Conservation (phyloP, 163 green algal species). For the Scenedesmus sp. region DNA sequence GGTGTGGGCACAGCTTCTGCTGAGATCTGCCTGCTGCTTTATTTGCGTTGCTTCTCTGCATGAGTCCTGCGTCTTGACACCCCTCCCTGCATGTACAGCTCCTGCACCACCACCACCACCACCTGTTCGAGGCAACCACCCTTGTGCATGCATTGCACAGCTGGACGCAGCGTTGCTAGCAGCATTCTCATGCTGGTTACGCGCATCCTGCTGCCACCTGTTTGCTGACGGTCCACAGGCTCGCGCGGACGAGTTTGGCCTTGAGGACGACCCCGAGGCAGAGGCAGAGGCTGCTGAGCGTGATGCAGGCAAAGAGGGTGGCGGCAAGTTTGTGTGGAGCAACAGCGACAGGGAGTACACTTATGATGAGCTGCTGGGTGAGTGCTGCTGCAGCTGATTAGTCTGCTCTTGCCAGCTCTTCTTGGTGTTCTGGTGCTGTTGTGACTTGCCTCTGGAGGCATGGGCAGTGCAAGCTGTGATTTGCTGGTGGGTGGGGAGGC, state of each 20-base stretch:
- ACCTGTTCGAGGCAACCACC: too few species aligned
- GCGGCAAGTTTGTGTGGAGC: conserved; percentile 90
- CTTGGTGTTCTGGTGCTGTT: too few species aligned
- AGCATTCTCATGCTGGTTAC: too few species aligned
- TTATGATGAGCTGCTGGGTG: conserved; percentile 97
- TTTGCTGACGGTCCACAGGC: not conserved
- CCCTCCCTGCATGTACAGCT: too few species aligned
- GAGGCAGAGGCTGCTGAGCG: conserved; percentile 60
- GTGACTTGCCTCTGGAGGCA: too few species aligned
- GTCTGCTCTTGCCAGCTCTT: too few species aligned
- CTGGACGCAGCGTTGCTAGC: too few species aligned
- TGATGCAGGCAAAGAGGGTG: conserved; percentile 48
- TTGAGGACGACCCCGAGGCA: conserved; percentile 52
- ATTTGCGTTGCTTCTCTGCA: not conserved
- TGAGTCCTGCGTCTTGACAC: too few species aligned
- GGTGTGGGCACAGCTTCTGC: too few species aligned
- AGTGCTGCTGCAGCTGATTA: not conserved
- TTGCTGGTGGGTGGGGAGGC: too few species aligned
- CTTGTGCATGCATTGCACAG: not conserved
- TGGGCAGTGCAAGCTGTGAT: too few species aligned
- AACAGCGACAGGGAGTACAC: conserved; percentile 95
- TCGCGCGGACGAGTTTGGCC: conserved; percentile 49
- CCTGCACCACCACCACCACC: too few species aligned
- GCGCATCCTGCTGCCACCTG: not conserved
- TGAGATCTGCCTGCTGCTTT: not conserved